These are phyloP conservation scores for Azolla pinnata DNA, from an alignment of 75 land plant species.

Conservation along the genomic window DNA sequence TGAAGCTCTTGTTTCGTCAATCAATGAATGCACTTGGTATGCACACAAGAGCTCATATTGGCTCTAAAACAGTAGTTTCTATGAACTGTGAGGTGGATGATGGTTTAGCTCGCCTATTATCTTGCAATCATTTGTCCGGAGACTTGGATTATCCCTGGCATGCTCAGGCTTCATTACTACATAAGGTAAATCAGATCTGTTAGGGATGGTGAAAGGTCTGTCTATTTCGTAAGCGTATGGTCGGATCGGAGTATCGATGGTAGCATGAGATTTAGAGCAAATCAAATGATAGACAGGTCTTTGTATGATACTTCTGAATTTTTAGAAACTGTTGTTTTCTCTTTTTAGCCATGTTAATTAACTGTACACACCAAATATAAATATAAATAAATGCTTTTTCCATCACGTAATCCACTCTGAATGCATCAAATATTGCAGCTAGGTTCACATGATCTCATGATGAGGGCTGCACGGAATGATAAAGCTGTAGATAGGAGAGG, in stretches of 20 bases:
- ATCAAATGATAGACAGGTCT: too few species aligned
- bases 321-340: too few species aligned
- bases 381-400: too few species aligned
- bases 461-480: constrained; percentile 68
- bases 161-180: constrained; percentile 1
- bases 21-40: constrained; percentile 23
- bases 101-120: background rate
- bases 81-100: constrained; percentile 2
- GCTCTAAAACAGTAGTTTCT: constrained; percentile 18
- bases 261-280: too few species aligned
- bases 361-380: too few species aligned
- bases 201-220: too few species aligned
- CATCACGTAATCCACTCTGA: too few species aligned
- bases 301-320: too few species aligned
- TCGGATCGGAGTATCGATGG: too few species aligned
- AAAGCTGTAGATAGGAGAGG: constrained; percentile 53
- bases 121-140: constrained; percentile 3
- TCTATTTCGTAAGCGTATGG: too few species aligned
- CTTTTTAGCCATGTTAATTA: too few species aligned
- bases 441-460: constrained; percentile 48
- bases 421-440: constrained; percentile 43
- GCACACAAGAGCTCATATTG: constrained; percentile 15
- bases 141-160: background rate
- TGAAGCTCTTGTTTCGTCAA: constrained; percentile 15
- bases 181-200: constrained; percentile 8